Evolutionary conservation across 2,329 filamentous ascomycete genomes (phyloP).

Genomic region (Daldinia sp.): DNA sequence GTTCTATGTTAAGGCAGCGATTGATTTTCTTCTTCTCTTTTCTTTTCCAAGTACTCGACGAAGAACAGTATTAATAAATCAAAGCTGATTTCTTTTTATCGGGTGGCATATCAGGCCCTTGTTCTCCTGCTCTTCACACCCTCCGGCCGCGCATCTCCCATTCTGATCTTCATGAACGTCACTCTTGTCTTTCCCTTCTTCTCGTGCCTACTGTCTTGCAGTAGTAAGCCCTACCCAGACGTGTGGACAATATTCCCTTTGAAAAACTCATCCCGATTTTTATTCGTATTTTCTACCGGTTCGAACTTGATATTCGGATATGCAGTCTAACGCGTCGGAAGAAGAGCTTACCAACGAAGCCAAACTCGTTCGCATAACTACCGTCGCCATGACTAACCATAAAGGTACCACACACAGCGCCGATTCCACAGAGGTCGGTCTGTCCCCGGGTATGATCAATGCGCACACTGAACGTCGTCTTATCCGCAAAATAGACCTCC

Average conservation of each 20-base stretch:
- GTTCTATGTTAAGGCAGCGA: background rate
- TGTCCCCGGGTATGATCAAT: slow-evolving; percentile 41
- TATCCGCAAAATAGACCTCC: slow-evolving; percentile 52
- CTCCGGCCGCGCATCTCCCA: slow-evolving; percentile 1
- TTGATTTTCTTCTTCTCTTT: background rate
- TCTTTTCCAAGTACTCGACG: too few species aligned
- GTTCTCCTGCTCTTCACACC: background rate
- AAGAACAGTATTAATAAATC: background rate
- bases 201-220: background rate
- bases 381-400: slow-evolving; percentile 15
- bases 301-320: slow-evolving; percentile 6
- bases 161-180: slow-evolving; percentile 18
- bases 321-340: slow-evolving; percentile 18
- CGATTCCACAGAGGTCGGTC: background rate
- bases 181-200: slow-evolving; percentile 20
- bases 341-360: slow-evolving; percentile 16
- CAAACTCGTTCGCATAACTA: slow-evolving; percentile 8
- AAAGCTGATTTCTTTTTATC: background rate
- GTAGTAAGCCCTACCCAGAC: background rate
- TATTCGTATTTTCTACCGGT: background rate
- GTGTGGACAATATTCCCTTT: background rate
- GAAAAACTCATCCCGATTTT: background rate
- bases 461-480: slow-evolving; percentile 48
- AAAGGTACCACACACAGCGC: slow-evolving; percentile 7
- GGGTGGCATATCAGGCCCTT: background rate